phyloP scores from a whole-genome alignment of 495 filamentous ascomycete species.

The Letharia columbiana region DNA sequence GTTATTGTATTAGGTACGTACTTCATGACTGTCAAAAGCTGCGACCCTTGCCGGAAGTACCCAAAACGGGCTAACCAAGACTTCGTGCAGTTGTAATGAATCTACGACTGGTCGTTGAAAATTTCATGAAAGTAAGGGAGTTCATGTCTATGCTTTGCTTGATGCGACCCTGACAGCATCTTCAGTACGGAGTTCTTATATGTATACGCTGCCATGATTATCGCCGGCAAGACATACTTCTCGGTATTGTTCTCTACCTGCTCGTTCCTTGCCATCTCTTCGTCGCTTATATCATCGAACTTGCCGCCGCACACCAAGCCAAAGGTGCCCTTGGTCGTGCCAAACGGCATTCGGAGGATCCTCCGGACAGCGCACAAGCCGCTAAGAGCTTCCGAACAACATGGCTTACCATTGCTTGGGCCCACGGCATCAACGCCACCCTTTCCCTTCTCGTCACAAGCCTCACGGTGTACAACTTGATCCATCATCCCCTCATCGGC shows the following conservation, averaged over 20 bases:
- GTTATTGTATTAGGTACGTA: conserved; percentile 74
- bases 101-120: conserved; percentile 86
- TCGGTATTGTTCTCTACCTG: conserved; percentile 68
- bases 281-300: conserved; percentile 79
- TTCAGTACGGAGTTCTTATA: conserved; percentile 84
- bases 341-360: conserved; percentile 50
- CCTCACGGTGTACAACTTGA: conserved; percentile 74
- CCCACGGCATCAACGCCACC: conserved; percentile 75
- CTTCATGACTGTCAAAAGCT: background rate
- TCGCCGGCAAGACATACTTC: conserved; percentile 62
- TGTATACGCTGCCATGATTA: conserved; percentile 89
- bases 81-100: conserved; percentile 72
- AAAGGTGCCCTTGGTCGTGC: conserved; percentile 52
- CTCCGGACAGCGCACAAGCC: conserved; percentile 38
- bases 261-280: conserved; percentile 85
- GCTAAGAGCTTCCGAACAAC: conserved; percentile 52
- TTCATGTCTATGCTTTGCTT: background rate
- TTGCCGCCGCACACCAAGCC: conserved; percentile 68
- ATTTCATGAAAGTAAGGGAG: conserved; percentile 75
- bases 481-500: conserved; percentile 89
- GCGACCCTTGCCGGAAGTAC: background rate
- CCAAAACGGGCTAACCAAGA: background rate
- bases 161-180: conserved; percentile 9
- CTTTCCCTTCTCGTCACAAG: conserved; percentile 75
- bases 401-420: conserved; percentile 68